phyloP scores from a whole-genome alignment of 805 yeast genomes.

The Kregervanrija delftensis region DNA sequence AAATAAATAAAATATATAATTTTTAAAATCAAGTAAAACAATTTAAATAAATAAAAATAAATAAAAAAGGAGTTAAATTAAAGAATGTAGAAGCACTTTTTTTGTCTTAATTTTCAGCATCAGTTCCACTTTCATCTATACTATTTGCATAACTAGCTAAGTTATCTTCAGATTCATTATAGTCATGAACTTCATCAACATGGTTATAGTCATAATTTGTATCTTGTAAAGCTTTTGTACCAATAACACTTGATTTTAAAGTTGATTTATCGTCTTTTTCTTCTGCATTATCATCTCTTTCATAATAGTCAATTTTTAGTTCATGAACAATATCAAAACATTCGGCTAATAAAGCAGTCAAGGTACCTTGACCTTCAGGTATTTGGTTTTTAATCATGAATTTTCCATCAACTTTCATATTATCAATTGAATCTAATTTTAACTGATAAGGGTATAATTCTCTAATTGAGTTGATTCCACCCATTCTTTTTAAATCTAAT shows the following conservation, averaged over 20 bases:
- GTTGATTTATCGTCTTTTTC: conserved; percentile 18
- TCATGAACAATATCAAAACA: conserved; percentile 93
- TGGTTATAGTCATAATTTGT: conserved; percentile 29
- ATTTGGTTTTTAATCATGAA: conserved; percentile 81
- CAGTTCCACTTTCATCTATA: conserved; percentile 26
- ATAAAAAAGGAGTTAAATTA: not conserved
- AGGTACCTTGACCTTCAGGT: conserved; percentile 98
- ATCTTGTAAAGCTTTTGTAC: conserved; percentile 30
- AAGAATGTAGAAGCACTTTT: not conserved
- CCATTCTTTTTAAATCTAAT: conserved; percentile 84
- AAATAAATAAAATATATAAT: not conserved
- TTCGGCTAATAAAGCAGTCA: conserved; percentile 83
- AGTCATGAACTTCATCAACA: conserved; percentile 22
- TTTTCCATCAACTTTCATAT: conserved; percentile 83
- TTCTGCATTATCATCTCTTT: conserved; percentile 34
- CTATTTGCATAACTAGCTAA: conserved; percentile 27
- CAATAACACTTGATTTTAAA: conserved; percentile 28
- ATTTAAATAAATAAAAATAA: not conserved
- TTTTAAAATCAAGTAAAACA: not conserved
- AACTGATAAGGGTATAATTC: conserved; percentile 95
- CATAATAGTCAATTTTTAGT: conserved; percentile 77
- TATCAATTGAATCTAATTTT: conserved; percentile 86
- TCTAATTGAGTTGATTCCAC: conserved; percentile 80
- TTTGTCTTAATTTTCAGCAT: conserved; percentile 8
- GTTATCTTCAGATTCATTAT: conserved; percentile 22